Base-by-base conservation (phyloP, 2,329 filamentous ascomycete genomes). In the Pestalotiopsis sp. region DNA sequence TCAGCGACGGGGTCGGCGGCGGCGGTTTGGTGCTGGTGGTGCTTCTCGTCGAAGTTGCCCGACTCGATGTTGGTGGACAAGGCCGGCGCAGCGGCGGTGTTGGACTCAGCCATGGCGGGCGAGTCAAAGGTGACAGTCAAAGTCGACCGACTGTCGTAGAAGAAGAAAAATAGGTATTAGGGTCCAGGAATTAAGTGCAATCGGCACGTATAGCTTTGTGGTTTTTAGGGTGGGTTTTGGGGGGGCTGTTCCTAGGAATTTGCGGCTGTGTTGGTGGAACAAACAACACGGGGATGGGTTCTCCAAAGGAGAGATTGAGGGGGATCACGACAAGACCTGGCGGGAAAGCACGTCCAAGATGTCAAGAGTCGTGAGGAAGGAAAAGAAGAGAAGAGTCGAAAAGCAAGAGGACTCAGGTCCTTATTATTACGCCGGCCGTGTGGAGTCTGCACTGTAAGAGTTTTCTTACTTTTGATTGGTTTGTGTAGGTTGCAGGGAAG, bases 21-120 rank as follows among this genome's bases (percentile, higher is more conserved):
- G 69, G 81, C 75, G 72, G 73, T 70, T 14, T 39, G 31, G 59
- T 62, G 59, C 12, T 62, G 45, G 67, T 77, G 76, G 69, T 80
- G 81, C 84, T 91, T 91, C 84, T 92, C 90, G 79, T 90, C 86
- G 79, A 91, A 91, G 78, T 84, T 82, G 73, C 89, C 89, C 73
- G 87, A 87, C 79, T 90, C 89, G 76, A 91, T 90, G 79, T 86
- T 86, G 77, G 89, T 90, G 77, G 89, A 85, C 74, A 91, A 83
- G 81, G 87, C 87, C 75, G 87, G 87, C 73, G 85, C 84, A 78
- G 81, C 83, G 80, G 81, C 79, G 74, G 79, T 78, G 77, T 84
- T 84, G 77, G 83, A 80, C 78, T 90, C 87, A 76, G 87, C 87
- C 88, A 90, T 89, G 73, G 74, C 76, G 27, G 77, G 78, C 76